Evolutionary conservation across 352 stramenopile species (phyloP).

Genomic region (Blastocystis sp.): DNA sequence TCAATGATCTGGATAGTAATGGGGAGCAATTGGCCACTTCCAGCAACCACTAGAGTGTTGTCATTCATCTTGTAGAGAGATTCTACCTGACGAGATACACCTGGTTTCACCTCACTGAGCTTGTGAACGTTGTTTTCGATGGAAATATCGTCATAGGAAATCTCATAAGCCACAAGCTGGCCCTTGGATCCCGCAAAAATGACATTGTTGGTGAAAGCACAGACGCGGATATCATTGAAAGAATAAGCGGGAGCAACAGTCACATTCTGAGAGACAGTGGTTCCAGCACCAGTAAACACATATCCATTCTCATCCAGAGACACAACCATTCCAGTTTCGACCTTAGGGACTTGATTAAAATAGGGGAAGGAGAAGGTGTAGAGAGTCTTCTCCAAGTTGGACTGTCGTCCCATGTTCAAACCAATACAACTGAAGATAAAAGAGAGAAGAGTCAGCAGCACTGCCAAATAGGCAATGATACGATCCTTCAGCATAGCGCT

Average conservation of each 20-base stretch:
- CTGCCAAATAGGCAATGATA: slow-evolving; percentile 13
- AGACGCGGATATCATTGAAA: slow-evolving; percentile 28
- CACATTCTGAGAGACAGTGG: slow-evolving; percentile 7
- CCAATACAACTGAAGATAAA: slow-evolving; percentile 35
- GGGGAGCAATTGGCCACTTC: background rate
- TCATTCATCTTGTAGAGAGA: slow-evolving; percentile 10
- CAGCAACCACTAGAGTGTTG: background rate
- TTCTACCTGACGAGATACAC: background rate
- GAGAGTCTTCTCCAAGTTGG: slow-evolving; percentile 24
- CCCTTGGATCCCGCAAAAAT: slow-evolving; percentile 8
- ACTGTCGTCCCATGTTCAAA: slow-evolving; percentile 13
- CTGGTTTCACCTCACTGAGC: background rate
- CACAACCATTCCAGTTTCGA: slow-evolving; percentile 13
- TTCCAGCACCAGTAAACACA: slow-evolving; percentile 42
- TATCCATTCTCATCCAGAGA: slow-evolving; percentile 15
- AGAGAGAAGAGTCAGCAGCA: slow-evolving; percentile 10
- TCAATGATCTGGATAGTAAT: background rate
- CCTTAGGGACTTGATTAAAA: slow-evolving; percentile 25
- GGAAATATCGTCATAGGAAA: slow-evolving; percentile 36
- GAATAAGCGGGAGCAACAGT: background rate
- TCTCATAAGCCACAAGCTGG: background rate
- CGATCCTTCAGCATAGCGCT: background rate
- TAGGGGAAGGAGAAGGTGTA: slow-evolving; percentile 50
- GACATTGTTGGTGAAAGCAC: background rate
- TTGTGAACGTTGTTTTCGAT: background rate